phyloP scores from a whole-genome alignment of 2,329 filamentous ascomycete genomes.

The Pestalotiopsis sp. region DNA sequence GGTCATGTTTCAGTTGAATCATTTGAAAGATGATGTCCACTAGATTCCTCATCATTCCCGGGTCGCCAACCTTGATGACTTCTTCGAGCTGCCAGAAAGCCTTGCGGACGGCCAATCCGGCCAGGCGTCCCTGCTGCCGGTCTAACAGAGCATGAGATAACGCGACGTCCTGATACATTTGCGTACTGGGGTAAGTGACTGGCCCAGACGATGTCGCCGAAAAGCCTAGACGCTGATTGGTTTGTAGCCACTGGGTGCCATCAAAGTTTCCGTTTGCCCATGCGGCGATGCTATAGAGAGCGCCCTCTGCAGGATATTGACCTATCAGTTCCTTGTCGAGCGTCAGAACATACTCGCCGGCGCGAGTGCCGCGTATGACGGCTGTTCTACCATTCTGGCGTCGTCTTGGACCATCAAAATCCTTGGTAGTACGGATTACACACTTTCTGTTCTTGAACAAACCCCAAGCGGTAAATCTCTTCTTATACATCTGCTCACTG shows the following conservation, averaged over 20 bases:
- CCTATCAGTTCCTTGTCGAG: background rate
- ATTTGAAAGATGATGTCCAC: constrained; percentile 9
- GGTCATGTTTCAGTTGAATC: background rate
- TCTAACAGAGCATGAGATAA: background rate
- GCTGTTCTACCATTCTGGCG: background rate
- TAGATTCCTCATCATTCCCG: constrained; percentile 10
- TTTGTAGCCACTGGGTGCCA: background rate
- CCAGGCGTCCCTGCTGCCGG: constrained; percentile 1
- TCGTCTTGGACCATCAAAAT: background rate
- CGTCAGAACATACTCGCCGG: background rate
- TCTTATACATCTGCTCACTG: constrained; percentile 28
- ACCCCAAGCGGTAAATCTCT: constrained; percentile 25
- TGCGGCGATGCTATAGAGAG: background rate
- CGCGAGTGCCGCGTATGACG: background rate
- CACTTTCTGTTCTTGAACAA: constrained; percentile 21
- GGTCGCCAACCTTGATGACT: constrained; percentile 2
- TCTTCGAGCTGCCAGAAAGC: constrained; percentile 12
- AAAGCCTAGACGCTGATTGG: background rate
- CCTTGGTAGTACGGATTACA: background rate
- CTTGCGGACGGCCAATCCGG: constrained; percentile 8
- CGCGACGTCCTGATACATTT: constrained; percentile 4
- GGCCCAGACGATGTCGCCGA: background rate
- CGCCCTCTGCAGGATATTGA: background rate
- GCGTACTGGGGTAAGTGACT: constrained; percentile 3
- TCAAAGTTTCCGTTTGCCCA: constrained; percentile 10